These are phyloP conservation scores for Ceratocystis harringtonii DNA, from an alignment of 2,329 filamentous ascomycete species.

Conservation along the genomic window DNA sequence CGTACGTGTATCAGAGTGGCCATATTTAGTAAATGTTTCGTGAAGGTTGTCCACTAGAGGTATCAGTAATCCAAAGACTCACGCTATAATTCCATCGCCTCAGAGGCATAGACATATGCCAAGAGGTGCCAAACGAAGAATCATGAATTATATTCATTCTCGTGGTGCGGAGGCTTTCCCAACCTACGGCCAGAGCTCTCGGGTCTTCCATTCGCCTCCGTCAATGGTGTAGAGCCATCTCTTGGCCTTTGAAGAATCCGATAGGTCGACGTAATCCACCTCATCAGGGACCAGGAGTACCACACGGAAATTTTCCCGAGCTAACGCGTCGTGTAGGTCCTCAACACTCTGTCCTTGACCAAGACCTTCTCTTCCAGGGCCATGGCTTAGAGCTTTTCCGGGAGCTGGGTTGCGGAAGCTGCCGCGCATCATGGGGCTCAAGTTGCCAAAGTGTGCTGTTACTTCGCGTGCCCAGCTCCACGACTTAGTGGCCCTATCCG, in stretches of 20 bases:
- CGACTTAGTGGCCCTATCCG: not conserved
- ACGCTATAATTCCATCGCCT: not conserved
- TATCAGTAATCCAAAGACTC: not conserved
- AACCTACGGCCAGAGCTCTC: conserved; percentile 13
- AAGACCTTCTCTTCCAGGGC: conserved; percentile 26
- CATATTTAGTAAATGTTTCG: not conserved
- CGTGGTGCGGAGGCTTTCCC: not conserved
- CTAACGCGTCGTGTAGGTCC: conserved; percentile 53
- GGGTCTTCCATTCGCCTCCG: conserved; percentile 13
- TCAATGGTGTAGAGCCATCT: conserved; percentile 55
- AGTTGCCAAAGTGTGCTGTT: conserved; percentile 78
- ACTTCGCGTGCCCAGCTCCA: conserved; percentile 75
- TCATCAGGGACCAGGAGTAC: conserved; percentile 67
- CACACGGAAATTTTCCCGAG: conserved; percentile 64
- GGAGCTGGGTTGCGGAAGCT: conserved; percentile 59
- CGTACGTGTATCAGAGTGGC: not conserved
- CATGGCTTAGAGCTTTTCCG: conserved; percentile 39
- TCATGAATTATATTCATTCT: no score
- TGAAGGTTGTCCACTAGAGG: not conserved
- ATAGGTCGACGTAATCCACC: conserved; percentile 61
- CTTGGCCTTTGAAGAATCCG: conserved; percentile 44
- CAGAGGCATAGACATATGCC: no score
- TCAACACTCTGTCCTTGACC: conserved; percentile 49
- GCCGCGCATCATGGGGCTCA: conserved; percentile 65
- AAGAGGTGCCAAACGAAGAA: no score